These are phyloP conservation scores for Rhodotorula taiwanensis DNA, from an alignment of 768 basidiomycete species.

Conservation along the genomic window DNA sequence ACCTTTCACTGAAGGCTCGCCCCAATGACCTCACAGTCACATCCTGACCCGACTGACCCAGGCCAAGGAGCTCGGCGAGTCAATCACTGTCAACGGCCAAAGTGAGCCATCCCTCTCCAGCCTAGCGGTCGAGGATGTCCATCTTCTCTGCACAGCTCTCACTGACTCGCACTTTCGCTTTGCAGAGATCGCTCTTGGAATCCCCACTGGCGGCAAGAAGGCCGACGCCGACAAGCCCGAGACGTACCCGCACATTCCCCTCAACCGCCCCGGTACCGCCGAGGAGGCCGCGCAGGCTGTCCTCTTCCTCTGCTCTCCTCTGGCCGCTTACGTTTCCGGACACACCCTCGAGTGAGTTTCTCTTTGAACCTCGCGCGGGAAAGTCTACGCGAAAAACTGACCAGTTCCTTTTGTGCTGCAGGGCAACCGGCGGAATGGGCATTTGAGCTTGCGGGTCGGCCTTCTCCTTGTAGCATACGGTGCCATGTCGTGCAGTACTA, in stretches of 20 bases:
- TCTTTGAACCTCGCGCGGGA: background rate
- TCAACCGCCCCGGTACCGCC: conserved; percentile 59
- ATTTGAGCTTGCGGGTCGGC: too few relatives aligned
- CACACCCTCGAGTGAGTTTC: conserved; percentile 62
- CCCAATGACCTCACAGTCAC: background rate
- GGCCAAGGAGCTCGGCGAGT: conserved; percentile 67
- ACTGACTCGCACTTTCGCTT: background rate
- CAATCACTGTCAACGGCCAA: conserved; percentile 74
- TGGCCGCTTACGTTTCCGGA: conserved; percentile 73
- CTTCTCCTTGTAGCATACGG: too few relatives aligned
- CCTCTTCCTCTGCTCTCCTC: conserved; percentile 70
- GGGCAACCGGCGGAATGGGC: too few relatives aligned
- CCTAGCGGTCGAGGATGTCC: background rate
- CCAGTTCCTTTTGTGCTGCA: too few relatives aligned
- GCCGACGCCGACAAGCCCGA: conserved; percentile 20
- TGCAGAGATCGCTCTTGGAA: conserved; percentile 60
- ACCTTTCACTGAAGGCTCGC: too few relatives aligned
- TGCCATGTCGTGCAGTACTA: too few relatives aligned
- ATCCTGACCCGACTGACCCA: conserved; percentile 62
- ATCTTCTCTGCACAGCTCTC: too few relatives aligned
- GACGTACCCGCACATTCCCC: conserved; percentile 47
- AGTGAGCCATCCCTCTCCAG: conserved; percentile 38
- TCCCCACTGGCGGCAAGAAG: conserved; percentile 50
- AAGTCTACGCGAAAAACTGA: too few relatives aligned
- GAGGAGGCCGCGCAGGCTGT: conserved; percentile 72